Evolutionary conservation across 257 asterid genomes (phyloP).

Genomic region (Solanum rostratum): DNA sequence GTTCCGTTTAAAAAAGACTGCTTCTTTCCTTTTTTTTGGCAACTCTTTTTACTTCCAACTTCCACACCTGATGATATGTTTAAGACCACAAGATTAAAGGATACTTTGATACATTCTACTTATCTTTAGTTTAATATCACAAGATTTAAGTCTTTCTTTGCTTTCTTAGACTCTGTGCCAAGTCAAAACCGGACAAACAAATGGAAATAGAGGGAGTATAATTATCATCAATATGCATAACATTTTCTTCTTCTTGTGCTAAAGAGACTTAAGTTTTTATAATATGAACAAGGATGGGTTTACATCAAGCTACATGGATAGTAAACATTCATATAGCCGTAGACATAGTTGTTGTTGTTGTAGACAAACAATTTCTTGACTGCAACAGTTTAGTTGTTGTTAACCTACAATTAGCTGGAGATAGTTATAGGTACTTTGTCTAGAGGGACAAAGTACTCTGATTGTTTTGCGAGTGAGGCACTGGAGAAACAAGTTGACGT

Average conservation of each 20-base stretch:
- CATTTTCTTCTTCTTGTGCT: not conserved
- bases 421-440: not conserved
- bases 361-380: not conserved
- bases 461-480: not conserved
- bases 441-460: not conserved
- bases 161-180: not conserved
- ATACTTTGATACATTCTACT: not conserved
- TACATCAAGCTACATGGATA: not conserved
- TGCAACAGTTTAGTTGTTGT: not conserved
- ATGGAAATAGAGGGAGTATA: not conserved
- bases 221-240: not conserved
- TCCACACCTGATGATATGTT: not conserved
- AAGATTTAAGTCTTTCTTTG: not conserved
- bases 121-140: not conserved
- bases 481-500: not conserved
- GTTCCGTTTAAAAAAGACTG: not conserved
- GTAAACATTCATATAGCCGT: not conserved
- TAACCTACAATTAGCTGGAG: not conserved
- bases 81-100: not conserved
- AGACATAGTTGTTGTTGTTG: not conserved
- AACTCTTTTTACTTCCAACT: not conserved
- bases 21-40: accelerated
- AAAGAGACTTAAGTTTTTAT: not conserved
- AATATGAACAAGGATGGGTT: not conserved
- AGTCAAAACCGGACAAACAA: not conserved